A percentile compares a stretch with the other conserved stretches of the same genome.
These are phyloP conservation scores for Neonectria ditissima DNA, from an alignment of 2,329 filamentous ascomycete genomes.

Conservation along the genomic window DNA sequence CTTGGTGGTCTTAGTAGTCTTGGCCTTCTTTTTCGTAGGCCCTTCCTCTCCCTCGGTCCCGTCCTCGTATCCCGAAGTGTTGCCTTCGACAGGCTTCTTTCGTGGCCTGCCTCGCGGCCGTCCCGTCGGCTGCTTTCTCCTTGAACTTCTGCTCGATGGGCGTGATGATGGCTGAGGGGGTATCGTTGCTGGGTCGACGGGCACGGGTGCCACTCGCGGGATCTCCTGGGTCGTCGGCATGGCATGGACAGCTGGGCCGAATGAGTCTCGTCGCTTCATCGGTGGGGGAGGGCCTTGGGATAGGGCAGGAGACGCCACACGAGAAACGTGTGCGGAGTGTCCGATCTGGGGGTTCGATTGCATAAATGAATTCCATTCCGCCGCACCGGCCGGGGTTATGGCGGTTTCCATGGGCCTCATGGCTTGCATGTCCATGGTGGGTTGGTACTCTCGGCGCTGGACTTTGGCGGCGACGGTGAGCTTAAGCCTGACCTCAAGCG, in stretches of 20 bases:
- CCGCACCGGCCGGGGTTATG: conserved; percentile 69
- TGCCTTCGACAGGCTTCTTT: conserved; percentile 69
- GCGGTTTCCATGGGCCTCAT: conserved; percentile 48
- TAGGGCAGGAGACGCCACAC: conserved; percentile 53
- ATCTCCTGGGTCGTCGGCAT: conserved; percentile 46
- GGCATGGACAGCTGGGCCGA: conserved; percentile 38
- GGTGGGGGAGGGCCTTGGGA: conserved; percentile 47
- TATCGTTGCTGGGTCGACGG: conserved; percentile 43
- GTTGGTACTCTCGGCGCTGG: conserved; percentile 46
- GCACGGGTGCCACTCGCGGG: conserved; percentile 52
- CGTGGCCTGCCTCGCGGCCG: conserved; percentile 67
- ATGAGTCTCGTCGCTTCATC: conserved; percentile 44
- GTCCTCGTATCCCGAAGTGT: conserved; percentile 80
- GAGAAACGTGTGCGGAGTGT: conserved; percentile 50
- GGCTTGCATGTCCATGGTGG: conserved; percentile 41
- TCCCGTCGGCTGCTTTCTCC: conserved; percentile 61
- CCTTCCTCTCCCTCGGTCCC: conserved; percentile 70
- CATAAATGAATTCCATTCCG: conserved; percentile 83
- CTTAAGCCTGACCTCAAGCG: conserved; percentile 91
- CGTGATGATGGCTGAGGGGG: conserved; percentile 58
- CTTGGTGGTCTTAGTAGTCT: conserved; percentile 68
- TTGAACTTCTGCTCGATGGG: conserved; percentile 70
- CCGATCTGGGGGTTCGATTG: conserved; percentile 73
- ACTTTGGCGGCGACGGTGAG: conserved; percentile 80
- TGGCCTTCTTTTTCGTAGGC: conserved; percentile 77